These are phyloP conservation scores for Gaeumannomyces tritici DNA, from an alignment of 2,329 filamentous ascomycete species.

Conservation along the genomic window DNA sequence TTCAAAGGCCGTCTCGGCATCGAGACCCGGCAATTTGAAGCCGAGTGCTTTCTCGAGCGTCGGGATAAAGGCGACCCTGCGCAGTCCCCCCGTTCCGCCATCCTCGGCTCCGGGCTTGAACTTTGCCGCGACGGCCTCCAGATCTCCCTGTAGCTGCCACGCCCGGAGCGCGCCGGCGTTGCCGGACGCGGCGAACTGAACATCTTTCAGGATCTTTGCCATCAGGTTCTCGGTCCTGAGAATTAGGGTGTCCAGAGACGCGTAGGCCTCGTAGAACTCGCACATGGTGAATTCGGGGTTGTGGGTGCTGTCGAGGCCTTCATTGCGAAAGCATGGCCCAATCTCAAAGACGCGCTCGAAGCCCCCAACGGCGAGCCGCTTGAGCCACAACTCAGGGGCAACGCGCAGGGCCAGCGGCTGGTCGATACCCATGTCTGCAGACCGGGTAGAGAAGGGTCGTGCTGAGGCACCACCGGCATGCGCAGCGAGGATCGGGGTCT, in stretches of 20 bases:
- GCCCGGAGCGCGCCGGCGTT: constrained; percentile 12
- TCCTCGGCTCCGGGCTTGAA: neutral
- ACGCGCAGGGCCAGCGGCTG: constrained; percentile 63
- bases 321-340: constrained; percentile 85
- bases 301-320: constrained; percentile 82
- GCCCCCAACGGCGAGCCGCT: constrained; percentile 81
- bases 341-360: constrained; percentile 89
- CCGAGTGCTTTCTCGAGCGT: constrained; percentile 62
- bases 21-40: constrained; percentile 55
- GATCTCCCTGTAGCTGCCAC: neutral
- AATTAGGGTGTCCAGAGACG: constrained; percentile 67
- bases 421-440: constrained; percentile 56
- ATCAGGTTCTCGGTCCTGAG: constrained; percentile 55
- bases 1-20: constrained; percentile 41
- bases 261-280: constrained; percentile 89
- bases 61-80: constrained; percentile 70
- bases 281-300: constrained; percentile 97
- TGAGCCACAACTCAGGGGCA: constrained; percentile 91
- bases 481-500: constrained; percentile 78
- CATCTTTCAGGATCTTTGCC: neutral
- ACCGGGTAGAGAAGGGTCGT: constrained; percentile 71
- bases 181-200: constrained; percentile 7
- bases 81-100: constrained; percentile 37
- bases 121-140: neutral
- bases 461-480: constrained; percentile 82